Conservation (phyloP, 495 filamentous ascomycete species). For the Hypoxylon lienhwacheense region DNA sequence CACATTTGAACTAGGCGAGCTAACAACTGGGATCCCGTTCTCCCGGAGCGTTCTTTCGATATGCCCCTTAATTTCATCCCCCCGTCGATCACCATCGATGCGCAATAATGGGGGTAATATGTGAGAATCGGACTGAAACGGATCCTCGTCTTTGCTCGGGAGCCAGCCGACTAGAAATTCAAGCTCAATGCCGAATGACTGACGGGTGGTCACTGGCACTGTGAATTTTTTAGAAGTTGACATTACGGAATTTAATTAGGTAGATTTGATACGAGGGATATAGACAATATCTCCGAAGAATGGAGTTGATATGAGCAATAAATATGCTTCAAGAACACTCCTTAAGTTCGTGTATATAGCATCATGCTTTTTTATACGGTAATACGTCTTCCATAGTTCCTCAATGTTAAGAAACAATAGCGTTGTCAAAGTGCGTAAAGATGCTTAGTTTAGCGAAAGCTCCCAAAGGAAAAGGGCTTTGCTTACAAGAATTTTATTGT, state of each 20-base stretch:
- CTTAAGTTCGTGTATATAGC: too few relatives aligned
- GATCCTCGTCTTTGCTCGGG: constrained; percentile 2
- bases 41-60: constrained; percentile 15
- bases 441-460: too few relatives aligned
- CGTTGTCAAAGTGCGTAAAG: too few relatives aligned
- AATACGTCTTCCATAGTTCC: too few relatives aligned
- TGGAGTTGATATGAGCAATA: too few relatives aligned
- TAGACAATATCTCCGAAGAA: background rate
- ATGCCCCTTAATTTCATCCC: background rate
- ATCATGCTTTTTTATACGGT: too few relatives aligned
- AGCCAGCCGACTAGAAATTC: constrained; percentile 38
- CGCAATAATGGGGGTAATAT: constrained; percentile 28
- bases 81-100: background rate
- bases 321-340: too few relatives aligned
- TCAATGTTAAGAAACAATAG: too few relatives aligned
- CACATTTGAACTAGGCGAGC: too few relatives aligned
- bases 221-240: background rate
- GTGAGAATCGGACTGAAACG: constrained; percentile 10
- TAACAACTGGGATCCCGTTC: constrained; percentile 18
- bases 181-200: constrained; percentile 38
- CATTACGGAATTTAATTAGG: too few relatives aligned
- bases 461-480: background rate
- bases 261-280: background rate
- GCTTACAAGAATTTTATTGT: constrained; percentile 26
- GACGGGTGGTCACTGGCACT: constrained; percentile 13